Conservation (phyloP, 164 flowering plant genomes). For the Brasenia schreberi region DNA sequence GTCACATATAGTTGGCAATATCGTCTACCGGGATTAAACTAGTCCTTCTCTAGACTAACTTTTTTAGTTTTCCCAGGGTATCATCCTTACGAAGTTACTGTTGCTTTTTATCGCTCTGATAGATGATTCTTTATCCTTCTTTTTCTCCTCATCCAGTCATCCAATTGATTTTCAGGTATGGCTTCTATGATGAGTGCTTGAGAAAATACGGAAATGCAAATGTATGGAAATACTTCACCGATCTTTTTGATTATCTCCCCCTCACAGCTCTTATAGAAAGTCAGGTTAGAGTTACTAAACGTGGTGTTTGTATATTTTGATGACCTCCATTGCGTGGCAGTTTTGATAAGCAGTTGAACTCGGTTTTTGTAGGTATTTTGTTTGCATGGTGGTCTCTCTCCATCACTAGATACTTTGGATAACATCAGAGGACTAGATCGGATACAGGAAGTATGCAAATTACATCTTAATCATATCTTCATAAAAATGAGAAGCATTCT, state of each 20-base stretch:
- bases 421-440: slow-evolving; percentile 34
- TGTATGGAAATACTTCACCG: slow-evolving; percentile 42
- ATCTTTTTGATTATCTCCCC: slow-evolving; percentile 39
- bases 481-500: no score
- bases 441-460: slow-evolving; percentile 28
- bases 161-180: slow-evolving; percentile 22
- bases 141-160: background rate
- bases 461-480: no score
- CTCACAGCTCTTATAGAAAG: slow-evolving; percentile 38
- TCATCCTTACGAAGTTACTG: no score
- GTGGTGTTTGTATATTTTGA: slow-evolving; percentile 1
- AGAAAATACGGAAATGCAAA: slow-evolving; percentile 47
- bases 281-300: slow-evolving; percentile 16
- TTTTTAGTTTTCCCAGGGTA: no score
- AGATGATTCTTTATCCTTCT: background rate
- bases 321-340: background rate
- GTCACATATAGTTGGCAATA: no score
- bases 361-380: slow-evolving; percentile 22
- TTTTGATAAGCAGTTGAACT: background rate
- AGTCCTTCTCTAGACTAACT: no score
- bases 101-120: background rate
- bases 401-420: slow-evolving; percentile 36
- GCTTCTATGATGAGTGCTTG: slow-evolving; percentile 39
- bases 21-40: no score
- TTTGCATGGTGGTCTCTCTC: slow-evolving; percentile 42